Conservation (phyloP, 345 rosid genomes). For the Moringa oleifera region DNA sequence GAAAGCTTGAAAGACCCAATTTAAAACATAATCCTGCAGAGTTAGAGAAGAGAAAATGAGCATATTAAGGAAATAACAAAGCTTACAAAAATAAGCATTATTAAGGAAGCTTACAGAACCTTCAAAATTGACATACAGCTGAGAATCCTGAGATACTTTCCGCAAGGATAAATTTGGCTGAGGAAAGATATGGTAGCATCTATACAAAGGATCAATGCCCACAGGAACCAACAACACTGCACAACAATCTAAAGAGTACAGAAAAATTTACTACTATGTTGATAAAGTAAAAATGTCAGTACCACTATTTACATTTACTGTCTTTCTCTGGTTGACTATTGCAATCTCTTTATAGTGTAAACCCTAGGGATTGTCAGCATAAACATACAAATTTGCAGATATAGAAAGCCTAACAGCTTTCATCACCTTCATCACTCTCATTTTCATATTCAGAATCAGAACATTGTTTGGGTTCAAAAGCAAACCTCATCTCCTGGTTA, state of each 20-base stretch:
- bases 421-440: not conserved
- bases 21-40: no score
- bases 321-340: not conserved
- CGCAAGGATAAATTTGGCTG: not conserved
- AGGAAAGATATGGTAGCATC: not conserved
- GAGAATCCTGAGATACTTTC: not conserved
- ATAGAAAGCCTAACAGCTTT: not conserved
- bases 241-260: no score
- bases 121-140: no score
- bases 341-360: not conserved
- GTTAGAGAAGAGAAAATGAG: no score
- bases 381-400: not conserved
- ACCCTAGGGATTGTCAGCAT: constrained; percentile 2
- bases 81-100: no score
- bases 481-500: constrained; percentile 56
- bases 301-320: constrained; percentile 3
- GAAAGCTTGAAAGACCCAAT: no score
- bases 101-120: not conserved
- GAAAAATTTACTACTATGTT: no score
- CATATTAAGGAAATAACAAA: no score
- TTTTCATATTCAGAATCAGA: constrained; percentile 12
- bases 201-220: not conserved
- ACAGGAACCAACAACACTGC: not conserved
- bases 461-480: constrained; percentile 29
- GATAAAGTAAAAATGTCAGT: no score